phyloP scores from a whole-genome alignment of 2,329 filamentous ascomycete species.

The Venturia pyrina region DNA sequence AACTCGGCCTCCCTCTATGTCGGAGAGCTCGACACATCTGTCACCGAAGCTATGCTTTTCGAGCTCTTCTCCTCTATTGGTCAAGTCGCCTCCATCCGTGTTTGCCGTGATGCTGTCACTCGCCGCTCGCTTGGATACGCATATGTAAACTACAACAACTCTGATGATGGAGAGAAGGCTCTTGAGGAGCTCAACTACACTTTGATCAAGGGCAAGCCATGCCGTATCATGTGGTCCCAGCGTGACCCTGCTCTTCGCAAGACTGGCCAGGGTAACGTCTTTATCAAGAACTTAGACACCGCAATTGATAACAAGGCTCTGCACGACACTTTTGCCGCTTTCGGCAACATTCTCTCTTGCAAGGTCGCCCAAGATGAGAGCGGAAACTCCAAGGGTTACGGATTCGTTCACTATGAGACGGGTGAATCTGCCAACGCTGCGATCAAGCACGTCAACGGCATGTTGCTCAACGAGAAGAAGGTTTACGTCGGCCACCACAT shows the following conservation, averaged over 20 bases:
- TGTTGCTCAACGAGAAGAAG: slow-evolving; percentile 99
- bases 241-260: slow-evolving; percentile 98
- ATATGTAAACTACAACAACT: slow-evolving; percentile 99
- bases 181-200: slow-evolving; percentile 99
- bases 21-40: slow-evolving; percentile 92
- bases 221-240: slow-evolving; percentile 99
- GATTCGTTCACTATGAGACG: slow-evolving; percentile 99
- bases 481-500: slow-evolving; percentile 99
- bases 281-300: slow-evolving; percentile 99
- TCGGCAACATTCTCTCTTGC: slow-evolving; percentile 98
- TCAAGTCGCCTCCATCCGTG: slow-evolving; percentile 96
- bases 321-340: slow-evolving; percentile 95
- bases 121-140: slow-evolving; percentile 97
- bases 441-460: slow-evolving; percentile 99
- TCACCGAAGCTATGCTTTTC: slow-evolving; percentile 99
- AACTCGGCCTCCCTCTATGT: slow-evolving; percentile 98
- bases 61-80: slow-evolving; percentile 99
- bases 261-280: slow-evolving; percentile 98
- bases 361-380: slow-evolving; percentile 98
- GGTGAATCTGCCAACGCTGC: slow-evolving; percentile 93
- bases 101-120: slow-evolving; percentile 97
- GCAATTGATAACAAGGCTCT: slow-evolving; percentile 99
- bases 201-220: slow-evolving; percentile 94
- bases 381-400: slow-evolving; percentile 95
- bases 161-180: slow-evolving; percentile 90